Percentiles rank a stretch among this genome's conserved stretches.
Evolutionary conservation across 768 basidiomycete genomes (phyloP).

Genomic region (Mrakia hoshinonis): DNA sequence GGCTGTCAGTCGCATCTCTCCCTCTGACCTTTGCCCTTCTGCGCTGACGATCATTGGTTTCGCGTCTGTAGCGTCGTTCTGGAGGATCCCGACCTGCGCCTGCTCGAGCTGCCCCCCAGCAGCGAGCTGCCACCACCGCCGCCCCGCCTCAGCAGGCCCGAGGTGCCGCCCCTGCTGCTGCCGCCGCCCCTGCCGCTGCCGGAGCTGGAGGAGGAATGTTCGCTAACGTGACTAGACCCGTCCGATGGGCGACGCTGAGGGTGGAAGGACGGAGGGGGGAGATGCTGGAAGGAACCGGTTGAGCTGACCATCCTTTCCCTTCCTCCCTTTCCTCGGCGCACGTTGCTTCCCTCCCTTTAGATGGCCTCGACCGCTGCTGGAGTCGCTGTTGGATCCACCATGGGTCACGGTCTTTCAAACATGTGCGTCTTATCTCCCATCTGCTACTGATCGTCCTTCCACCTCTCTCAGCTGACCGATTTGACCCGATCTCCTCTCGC

Average conservation of each 20-base stretch:
- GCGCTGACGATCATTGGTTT: too few relatives aligned
- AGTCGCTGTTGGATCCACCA: conserved; percentile 75
- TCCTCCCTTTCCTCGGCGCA: background rate
- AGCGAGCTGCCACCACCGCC: conserved; percentile 29
- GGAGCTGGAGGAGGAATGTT: conserved; percentile 61
- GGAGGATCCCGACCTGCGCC: conserved; percentile 60
- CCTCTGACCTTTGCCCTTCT: too few relatives aligned
- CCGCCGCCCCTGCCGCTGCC: conserved; percentile 36
- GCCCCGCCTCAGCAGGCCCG: conserved; percentile 27
- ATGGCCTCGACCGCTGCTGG: conserved; percentile 58
- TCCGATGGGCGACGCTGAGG: background rate
- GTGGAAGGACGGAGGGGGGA: background rate
- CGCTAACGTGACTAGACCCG: conserved; percentile 65
- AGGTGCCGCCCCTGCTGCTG: conserved; percentile 28
- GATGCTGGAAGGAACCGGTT: background rate
- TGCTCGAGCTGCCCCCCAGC: conserved; percentile 41
- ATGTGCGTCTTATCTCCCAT: conserved; percentile 45
- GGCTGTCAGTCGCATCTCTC: too few relatives aligned
- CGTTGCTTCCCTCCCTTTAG: conserved; percentile 17
- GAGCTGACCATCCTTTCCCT: background rate
- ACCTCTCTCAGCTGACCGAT: background rate
- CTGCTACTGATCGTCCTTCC: background rate
- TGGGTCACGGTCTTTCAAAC: conserved; percentile 79
- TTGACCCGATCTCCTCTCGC: background rate
- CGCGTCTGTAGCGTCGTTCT: conserved; percentile 40